These are phyloP conservation scores for Primulina huaijiensis DNA, from an alignment of 257 asterid genomes.

Conservation along the genomic window DNA sequence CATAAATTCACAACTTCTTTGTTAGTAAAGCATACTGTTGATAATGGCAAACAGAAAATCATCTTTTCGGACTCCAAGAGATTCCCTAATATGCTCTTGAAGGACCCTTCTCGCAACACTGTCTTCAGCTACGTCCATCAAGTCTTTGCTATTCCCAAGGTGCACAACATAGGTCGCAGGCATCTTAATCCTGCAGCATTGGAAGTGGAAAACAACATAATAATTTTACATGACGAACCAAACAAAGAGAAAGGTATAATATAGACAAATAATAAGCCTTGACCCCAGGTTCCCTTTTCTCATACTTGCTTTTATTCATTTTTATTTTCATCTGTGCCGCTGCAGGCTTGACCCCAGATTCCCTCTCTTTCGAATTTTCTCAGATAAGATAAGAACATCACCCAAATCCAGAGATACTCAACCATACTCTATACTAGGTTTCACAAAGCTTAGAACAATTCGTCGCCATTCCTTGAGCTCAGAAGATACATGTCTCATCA, in stretches of 20 bases:
- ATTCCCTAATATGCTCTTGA: conserved; percentile 83
- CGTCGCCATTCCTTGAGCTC: not conserved
- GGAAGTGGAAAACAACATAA: conserved; percentile 20
- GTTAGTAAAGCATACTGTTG: conserved; percentile 64
- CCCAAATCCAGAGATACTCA: no score
- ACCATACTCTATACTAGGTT: not conserved
- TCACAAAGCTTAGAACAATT: not conserved
- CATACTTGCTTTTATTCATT: no score
- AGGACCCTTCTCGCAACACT: conserved; percentile 73
- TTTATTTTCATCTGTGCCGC: not conserved
- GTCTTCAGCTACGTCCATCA: conserved; percentile 88
- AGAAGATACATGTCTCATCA: not conserved
- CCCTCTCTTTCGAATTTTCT: not conserved
- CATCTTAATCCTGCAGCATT: conserved; percentile 79
- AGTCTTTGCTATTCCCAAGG: conserved; percentile 93
- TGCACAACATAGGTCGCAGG: conserved; percentile 91
- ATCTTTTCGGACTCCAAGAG: conserved; percentile 81
- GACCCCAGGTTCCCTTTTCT: not conserved
- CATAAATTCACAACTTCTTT: conserved; percentile 19
- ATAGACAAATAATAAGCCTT: not conserved
- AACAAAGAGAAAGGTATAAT: not conserved
- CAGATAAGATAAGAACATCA: not conserved
- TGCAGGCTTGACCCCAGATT: not conserved
- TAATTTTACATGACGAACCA: conserved; percentile 12
- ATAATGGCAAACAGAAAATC: conserved; percentile 78